These are phyloP conservation scores for Elasticomyces elasticus DNA, from an alignment of 495 filamentous ascomycete species.

Conservation along the genomic window DNA sequence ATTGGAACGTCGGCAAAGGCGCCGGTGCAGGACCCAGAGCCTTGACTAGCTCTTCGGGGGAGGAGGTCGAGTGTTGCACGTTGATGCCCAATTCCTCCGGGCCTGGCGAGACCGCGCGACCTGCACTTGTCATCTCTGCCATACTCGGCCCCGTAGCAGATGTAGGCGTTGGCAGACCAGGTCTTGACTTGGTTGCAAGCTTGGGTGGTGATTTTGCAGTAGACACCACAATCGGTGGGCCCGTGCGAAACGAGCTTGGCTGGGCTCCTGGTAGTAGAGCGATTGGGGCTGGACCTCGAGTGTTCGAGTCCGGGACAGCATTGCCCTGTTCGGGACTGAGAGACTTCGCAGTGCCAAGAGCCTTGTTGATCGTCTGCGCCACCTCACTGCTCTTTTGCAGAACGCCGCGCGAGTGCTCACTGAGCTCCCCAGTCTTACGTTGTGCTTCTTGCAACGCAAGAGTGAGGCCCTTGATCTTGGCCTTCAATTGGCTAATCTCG, in stretches of 20 bases:
- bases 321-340: background rate
- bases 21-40: conserved; percentile 15
- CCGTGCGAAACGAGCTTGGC: background rate
- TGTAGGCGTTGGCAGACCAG: background rate
- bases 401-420: background rate
- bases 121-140: conserved; percentile 1
- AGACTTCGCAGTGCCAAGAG: background rate
- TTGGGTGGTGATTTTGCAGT: background rate
- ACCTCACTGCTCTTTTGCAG: background rate
- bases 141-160: background rate
- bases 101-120: conserved; percentile 5
- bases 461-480: background rate
- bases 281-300: background rate
- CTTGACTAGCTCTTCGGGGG: conserved; percentile 14
- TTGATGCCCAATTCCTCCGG: conserved; percentile 11
- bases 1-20: conserved; percentile 1
- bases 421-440: background rate
- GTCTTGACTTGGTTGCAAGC: background rate
- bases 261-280: background rate
- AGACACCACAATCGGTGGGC: background rate
- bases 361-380: background rate
- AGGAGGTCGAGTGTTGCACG: conserved; percentile 1
- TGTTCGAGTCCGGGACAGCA: background rate
- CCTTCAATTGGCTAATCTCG: background rate
- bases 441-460: background rate